phyloP scores from a whole-genome alignment of 805 yeast genomes.

The Starmerella vaccinii region DNA sequence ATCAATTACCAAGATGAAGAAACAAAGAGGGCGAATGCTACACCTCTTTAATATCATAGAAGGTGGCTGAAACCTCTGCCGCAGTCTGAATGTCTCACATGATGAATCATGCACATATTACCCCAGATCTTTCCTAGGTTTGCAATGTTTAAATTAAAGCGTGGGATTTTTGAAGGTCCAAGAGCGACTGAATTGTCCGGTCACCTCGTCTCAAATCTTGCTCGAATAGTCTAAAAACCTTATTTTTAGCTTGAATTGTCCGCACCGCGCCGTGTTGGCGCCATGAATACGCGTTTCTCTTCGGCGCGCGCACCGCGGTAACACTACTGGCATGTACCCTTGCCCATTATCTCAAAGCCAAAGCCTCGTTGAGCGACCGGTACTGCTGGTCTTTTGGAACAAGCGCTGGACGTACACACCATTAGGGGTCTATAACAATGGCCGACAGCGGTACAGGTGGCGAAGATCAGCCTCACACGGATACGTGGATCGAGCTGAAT shows the following conservation, averaged over 20 bases:
- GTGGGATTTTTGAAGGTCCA: too few species aligned
- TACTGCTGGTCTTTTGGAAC: not conserved
- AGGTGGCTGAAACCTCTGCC: too few species aligned
- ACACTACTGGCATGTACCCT: not conserved
- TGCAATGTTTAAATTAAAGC: too few species aligned
- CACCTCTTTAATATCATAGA: too few species aligned
- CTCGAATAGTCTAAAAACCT: not conserved
- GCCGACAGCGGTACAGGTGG: not conserved
- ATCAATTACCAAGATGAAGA: too few species aligned
- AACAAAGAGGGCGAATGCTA: too few species aligned
- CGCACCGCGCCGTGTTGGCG: too few species aligned
- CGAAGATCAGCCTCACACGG: not conserved
- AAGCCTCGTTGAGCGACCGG: conserved; percentile 4
- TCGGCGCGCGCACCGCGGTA: not conserved
- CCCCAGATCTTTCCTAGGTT: too few species aligned
- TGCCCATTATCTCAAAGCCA: not conserved
- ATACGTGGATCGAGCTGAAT: conserved; percentile 14
- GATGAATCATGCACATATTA: too few species aligned
- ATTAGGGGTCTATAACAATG: not conserved
- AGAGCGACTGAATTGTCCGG: too few species aligned
- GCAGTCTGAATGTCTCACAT: too few species aligned
- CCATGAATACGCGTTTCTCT: too few species aligned
- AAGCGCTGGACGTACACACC: not conserved
- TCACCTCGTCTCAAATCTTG: not conserved
- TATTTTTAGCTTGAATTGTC: not conserved